Evolutionary conservation across 2,329 filamentous ascomycete genomes (phyloP).

Genomic region (Cryphonectria japonica): DNA sequence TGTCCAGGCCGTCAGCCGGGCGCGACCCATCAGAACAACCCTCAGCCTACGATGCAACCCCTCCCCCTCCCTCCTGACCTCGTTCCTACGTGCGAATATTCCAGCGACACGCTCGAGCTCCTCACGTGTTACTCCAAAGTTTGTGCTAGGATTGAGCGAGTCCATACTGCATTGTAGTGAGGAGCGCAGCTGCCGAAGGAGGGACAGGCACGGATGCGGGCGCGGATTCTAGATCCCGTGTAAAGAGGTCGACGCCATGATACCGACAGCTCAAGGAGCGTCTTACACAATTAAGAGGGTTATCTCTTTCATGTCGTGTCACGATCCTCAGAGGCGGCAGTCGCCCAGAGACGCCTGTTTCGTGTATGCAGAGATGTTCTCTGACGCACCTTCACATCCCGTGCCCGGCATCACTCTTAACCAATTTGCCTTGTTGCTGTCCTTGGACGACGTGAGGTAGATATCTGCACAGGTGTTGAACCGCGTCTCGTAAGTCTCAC

Average conservation of each 20-base stretch:
- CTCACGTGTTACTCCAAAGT: background rate
- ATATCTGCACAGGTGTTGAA: background rate
- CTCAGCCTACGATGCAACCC: background rate
- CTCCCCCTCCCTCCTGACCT: background rate
- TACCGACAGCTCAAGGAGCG: background rate
- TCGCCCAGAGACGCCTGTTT: background rate
- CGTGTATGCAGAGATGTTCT: background rate
- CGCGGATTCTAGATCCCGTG: background rate
- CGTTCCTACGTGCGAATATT: background rate
- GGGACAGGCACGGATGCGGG: background rate
- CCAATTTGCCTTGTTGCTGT: background rate
- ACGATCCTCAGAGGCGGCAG: background rate
- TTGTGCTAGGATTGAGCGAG: background rate
- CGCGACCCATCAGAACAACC: background rate
- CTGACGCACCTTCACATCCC: background rate
- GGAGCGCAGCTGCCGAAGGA: background rate
- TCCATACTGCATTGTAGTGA: background rate
- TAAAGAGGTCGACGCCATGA: background rate
- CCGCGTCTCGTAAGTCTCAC: background rate
- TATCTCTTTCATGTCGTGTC: background rate
- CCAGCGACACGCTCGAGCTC: background rate
- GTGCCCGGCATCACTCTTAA: background rate
- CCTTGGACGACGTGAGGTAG: too few species aligned
- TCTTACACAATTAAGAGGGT: background rate
- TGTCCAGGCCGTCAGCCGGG: background rate